Conservation (phyloP, 1,139 yeast genomes). For the Geotrichum histeridarum region DNA sequence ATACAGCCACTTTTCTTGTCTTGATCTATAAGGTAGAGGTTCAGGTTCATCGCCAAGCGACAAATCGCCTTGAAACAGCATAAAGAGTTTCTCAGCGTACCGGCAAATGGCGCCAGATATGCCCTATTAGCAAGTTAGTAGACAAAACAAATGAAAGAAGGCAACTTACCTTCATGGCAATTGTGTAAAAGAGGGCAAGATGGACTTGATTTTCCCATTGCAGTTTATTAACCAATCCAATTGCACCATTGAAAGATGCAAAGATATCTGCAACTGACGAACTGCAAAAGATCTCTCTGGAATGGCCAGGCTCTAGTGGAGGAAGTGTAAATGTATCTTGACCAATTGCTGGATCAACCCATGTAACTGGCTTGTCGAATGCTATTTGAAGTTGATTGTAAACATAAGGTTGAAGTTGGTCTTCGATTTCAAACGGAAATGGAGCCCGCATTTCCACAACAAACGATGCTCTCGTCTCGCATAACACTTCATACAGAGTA, state of each 20-base stretch:
- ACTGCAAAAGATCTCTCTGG: constrained; percentile 34
- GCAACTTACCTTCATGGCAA: constrained; percentile 42
- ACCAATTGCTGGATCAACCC: constrained; percentile 52
- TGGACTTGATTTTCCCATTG: constrained; percentile 63
- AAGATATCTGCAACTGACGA: constrained; percentile 66
- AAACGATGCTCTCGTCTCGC: constrained; percentile 52
- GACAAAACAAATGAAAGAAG: neutral
- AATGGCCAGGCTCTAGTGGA: constrained; percentile 34
- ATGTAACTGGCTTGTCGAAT: constrained; percentile 45
- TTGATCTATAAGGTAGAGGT: constrained; percentile 29
- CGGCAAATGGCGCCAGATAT: constrained; percentile 56
- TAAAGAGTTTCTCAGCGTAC: constrained; percentile 49
- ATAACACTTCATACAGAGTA: constrained; percentile 52
- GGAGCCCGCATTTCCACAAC: constrained; percentile 44
- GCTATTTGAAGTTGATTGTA: constrained; percentile 54
- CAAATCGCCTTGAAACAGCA: constrained; percentile 46
- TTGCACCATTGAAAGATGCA: constrained; percentile 54
- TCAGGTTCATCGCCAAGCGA: constrained; percentile 36
- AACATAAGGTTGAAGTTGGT: constrained; percentile 54
- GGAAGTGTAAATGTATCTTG: constrained; percentile 52
- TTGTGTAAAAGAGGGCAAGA: constrained; percentile 54
- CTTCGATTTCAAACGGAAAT: constrained; percentile 57
- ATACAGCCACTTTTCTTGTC: constrained; percentile 39
- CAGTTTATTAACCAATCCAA: constrained; percentile 49
- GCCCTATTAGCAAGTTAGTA: constrained; percentile 31